phyloP scores from a whole-genome alignment of 2,329 filamentous ascomycete species.

The Alternaria sp. region DNA sequence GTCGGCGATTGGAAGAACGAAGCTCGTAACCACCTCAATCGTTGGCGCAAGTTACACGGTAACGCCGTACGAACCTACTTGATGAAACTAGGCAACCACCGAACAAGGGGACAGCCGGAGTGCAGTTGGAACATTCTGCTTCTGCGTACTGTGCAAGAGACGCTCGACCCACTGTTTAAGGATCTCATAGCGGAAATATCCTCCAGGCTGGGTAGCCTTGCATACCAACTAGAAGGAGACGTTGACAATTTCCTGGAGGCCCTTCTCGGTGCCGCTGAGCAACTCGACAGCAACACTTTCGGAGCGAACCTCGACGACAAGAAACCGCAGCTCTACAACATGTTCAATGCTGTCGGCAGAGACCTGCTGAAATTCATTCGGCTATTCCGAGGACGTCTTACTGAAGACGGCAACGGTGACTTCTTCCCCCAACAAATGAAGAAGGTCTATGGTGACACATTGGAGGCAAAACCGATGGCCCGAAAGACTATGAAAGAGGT shows the following conservation, averaged over 20 bases:
- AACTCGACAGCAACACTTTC: not conserved
- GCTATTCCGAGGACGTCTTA: not conserved
- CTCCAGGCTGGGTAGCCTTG: not conserved
- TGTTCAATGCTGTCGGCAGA: not conserved
- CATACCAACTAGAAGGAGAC: not conserved
- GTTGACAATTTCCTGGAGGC: not conserved
- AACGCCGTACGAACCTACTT: not conserved
- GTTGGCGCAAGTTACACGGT: not conserved
- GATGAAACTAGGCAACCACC: not conserved
- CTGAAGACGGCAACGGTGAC: not conserved
- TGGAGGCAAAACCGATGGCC: not conserved
- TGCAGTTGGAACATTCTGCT: not conserved
- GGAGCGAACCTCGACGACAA: not conserved
- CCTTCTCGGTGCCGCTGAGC: not conserved
- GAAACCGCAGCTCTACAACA: not conserved
- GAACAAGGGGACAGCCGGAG: not conserved
- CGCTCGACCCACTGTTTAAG: not conserved
- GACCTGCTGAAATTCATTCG: not conserved
- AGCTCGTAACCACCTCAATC: no score
- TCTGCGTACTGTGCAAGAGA: not conserved
- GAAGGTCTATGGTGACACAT: not conserved
- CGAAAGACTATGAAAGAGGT: not conserved
- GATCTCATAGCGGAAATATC: not conserved
- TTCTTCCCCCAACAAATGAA: not conserved
- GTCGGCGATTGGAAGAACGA: not conserved